Evolutionary conservation across 805 yeast species (phyloP).

Genomic region (Cephaloascus albidus): DNA sequence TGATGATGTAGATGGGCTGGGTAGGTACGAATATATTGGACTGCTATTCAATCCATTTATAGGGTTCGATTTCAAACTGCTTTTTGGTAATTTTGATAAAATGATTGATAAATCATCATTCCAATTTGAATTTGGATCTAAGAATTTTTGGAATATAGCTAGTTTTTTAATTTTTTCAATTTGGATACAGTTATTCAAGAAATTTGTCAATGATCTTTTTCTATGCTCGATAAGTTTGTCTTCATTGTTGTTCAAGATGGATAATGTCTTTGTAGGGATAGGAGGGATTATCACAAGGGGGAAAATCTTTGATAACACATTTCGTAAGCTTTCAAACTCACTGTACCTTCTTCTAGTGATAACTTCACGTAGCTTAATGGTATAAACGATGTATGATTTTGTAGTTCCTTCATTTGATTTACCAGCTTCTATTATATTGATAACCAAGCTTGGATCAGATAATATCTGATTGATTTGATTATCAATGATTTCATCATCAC

Average conservation of each 20-base stretch:
- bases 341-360: constrained; percentile 79
- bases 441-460: background rate
- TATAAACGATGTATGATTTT: constrained; percentile 74
- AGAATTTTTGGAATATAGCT: constrained; percentile 61
- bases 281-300: constrained; percentile 89
- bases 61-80: constrained; percentile 31
- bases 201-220: constrained; percentile 64
- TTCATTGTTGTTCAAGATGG: constrained; percentile 23
- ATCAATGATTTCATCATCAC: background rate
- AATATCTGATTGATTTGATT: background rate
- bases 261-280: constrained; percentile 54
- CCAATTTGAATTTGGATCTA: constrained; percentile 85
- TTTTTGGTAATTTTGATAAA: constrained; percentile 27
- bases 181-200: constrained; percentile 65
- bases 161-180: constrained; percentile 48
- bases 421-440: constrained; percentile 67
- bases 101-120: constrained; percentile 45
- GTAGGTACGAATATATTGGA: constrained; percentile 2
- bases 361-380: constrained; percentile 52
- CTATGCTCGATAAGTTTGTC: constrained; percentile 51
- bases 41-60: constrained; percentile 27
- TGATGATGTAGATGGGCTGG: background rate
- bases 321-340: constrained; percentile 81
- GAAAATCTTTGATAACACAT: constrained; percentile 56
- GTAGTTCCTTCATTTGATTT: constrained; percentile 72